A percentile compares a stretch with the other conserved stretches of the same genome.
These are phyloP conservation scores for Didymella pomorum DNA, from an alignment of 2,329 filamentous ascomycete species.

Conservation along the genomic window DNA sequence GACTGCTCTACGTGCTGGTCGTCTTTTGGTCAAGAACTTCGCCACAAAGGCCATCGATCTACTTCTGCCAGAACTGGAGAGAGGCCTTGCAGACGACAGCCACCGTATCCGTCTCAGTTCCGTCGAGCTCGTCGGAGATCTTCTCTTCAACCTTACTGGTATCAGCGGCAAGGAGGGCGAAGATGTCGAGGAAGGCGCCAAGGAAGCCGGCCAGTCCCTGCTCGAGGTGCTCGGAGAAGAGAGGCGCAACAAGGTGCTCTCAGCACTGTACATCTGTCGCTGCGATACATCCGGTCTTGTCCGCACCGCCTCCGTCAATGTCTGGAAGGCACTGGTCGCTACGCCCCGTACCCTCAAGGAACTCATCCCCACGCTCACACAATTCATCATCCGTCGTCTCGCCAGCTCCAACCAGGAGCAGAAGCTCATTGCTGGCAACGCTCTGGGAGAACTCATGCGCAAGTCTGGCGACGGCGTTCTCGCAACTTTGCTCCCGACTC, in stretches of 20 bases:
- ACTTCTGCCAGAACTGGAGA: slow-evolving; percentile 90
- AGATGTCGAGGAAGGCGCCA: slow-evolving; percentile 80
- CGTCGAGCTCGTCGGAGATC: slow-evolving; percentile 93
- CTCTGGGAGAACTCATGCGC: slow-evolving; percentile 93
- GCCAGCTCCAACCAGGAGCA: slow-evolving; percentile 98
- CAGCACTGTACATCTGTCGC: slow-evolving; percentile 96
- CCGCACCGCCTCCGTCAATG: slow-evolving; percentile 84
- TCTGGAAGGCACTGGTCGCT: slow-evolving; percentile 97
- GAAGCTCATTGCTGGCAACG: slow-evolving; percentile 97
- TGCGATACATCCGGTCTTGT: slow-evolving; percentile 95
- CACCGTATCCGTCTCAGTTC: slow-evolving; percentile 98
- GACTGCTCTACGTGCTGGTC: slow-evolving; percentile 91
- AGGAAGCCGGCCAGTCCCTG: slow-evolving; percentile 90
- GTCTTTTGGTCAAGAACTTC: slow-evolving; percentile 97
- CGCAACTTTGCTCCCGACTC: slow-evolving; percentile 83
- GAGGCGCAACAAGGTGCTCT: slow-evolving; percentile 95
- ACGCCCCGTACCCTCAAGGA: slow-evolving; percentile 93
- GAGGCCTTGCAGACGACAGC: slow-evolving; percentile 95
- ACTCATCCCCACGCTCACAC: slow-evolving; percentile 90
- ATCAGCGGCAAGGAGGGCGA: slow-evolving; percentile 80
- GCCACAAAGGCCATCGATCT: slow-evolving; percentile 93
- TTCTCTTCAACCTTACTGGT: slow-evolving; percentile 96
- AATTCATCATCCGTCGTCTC: slow-evolving; percentile 91
- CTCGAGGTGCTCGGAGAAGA: slow-evolving; percentile 94
- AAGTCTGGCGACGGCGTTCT: slow-evolving; percentile 96